A percentile compares a stretch with the other conserved stretches of the same genome.
phyloP scores from a whole-genome alignment of 306 rosid genomes.

The Neltuma alba region DNA sequence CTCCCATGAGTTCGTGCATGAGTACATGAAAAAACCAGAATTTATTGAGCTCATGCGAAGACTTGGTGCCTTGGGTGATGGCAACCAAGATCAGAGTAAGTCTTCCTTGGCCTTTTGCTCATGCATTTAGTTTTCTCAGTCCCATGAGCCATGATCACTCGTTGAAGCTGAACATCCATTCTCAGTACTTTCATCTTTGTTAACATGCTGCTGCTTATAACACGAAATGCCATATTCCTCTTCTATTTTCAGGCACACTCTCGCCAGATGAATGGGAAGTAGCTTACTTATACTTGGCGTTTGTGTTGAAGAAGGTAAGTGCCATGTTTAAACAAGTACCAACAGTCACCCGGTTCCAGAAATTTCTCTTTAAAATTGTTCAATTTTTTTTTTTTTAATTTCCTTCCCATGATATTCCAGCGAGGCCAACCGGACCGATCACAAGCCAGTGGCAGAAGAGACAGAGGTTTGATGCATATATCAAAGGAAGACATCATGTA shows the following conservation, averaged over 20 bases:
- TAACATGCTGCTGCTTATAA: neutral
- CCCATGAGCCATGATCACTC: neutral
- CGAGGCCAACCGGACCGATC: slow-evolving; percentile 61
- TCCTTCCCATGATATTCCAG: slow-evolving; percentile 35
- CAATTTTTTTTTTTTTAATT: neutral
- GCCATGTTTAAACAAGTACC: neutral
- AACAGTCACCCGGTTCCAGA: neutral
- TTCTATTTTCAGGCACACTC: slow-evolving; percentile 53
- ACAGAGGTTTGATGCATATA: slow-evolving; percentile 60
- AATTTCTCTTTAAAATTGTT: neutral
- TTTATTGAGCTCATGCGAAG: slow-evolving; percentile 89
- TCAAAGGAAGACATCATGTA: slow-evolving; percentile 53
- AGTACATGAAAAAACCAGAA: slow-evolving; percentile 76
- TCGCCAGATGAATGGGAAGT: slow-evolving; percentile 78
- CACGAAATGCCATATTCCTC: neutral
- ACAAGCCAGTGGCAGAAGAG: slow-evolving; percentile 45
- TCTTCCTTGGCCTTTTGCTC: neutral
- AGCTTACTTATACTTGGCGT: slow-evolving; percentile 65
- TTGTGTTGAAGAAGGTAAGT: slow-evolving; percentile 64
- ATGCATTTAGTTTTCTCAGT: neutral
- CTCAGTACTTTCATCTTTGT: neutral
- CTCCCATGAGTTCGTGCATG: slow-evolving; percentile 81
- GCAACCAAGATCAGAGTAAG: slow-evolving; percentile 88
- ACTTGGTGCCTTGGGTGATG: slow-evolving; percentile 97
- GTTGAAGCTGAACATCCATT: neutral